Conservation (phyloP, 164 flowering plant genomes). For the Warburgia ugandensis region DNA sequence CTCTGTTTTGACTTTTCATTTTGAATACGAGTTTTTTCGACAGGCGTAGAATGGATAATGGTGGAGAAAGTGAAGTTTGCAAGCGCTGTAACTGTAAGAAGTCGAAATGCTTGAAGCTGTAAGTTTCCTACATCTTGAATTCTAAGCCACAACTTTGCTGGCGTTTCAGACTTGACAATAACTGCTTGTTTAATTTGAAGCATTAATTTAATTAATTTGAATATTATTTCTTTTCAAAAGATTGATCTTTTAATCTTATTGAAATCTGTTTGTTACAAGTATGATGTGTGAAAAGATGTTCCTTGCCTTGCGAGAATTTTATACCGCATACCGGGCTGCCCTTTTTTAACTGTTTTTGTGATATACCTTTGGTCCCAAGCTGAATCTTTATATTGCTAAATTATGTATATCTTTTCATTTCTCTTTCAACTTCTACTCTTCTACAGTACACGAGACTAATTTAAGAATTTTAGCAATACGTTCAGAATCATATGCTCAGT, state of each 20-base stretch:
- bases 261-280: not conserved
- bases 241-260: no score
- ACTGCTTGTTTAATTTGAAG: not conserved
- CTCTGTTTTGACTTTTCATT: not conserved
- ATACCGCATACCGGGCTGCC: no score
- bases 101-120: slow-evolving; percentile 97
- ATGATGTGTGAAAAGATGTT: no score
- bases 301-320: no score
- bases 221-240: not conserved
- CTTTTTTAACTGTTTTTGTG: no score
- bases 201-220: not conserved
- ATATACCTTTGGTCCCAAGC: no score
- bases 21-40: slow-evolving; percentile 6
- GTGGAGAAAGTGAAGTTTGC: slow-evolving; percentile 62
- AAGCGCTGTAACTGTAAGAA: slow-evolving; percentile 94
- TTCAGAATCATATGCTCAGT: no score
- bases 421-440: no score
- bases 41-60: slow-evolving; percentile 59
- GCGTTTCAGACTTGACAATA: not conserved
- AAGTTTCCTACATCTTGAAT: slow-evolving; percentile 29
- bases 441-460: no score
- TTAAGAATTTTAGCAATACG: no score
- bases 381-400: no score
- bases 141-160: not conserved
- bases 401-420: no score